phyloP scores from a whole-genome alignment of 2,329 filamentous ascomycete species.

The Cytospora piceae region DNA sequence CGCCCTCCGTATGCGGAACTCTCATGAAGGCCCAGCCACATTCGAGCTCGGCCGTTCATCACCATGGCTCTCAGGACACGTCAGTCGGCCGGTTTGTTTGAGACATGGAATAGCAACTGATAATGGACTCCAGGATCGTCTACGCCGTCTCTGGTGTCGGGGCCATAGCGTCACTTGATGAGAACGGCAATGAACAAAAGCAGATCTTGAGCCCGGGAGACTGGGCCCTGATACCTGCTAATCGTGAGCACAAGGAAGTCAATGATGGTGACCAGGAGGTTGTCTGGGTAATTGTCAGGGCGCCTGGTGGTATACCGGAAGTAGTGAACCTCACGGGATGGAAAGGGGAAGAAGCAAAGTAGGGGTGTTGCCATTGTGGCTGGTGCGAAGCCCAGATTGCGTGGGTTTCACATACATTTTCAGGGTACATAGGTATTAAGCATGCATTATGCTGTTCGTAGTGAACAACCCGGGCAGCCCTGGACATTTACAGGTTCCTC shows the following conservation, averaged over 20 bases:
- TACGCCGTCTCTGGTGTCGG: conserved; percentile 54
- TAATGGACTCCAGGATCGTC: conserved; percentile 41
- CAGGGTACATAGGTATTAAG: too few relatives aligned
- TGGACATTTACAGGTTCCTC: too few relatives aligned
- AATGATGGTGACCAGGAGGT: conserved; percentile 59
- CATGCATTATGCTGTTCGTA: too few relatives aligned
- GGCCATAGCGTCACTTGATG: conserved; percentile 46
- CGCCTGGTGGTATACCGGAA: conserved; percentile 48
- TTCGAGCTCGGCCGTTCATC: conserved; percentile 53
- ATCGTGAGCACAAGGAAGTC: conserved; percentile 58
- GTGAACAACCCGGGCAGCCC: too few relatives aligned
- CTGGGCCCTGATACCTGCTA: conserved; percentile 58
- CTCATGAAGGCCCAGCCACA: conserved; percentile 54
- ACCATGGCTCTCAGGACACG: conserved; percentile 58
- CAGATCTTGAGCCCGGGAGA: conserved; percentile 54
- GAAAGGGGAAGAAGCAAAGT: conserved; percentile 38
- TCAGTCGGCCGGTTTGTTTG: background rate
- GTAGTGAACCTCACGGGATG: conserved; percentile 55
- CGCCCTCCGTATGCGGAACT: conserved; percentile 52
- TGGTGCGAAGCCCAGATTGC: background rate
- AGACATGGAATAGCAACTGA: background rate
- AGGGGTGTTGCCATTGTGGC: background rate
- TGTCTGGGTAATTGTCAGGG: conserved; percentile 56
- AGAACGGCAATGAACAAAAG: conserved; percentile 49
- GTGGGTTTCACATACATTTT: too few relatives aligned